Conservation (phyloP, 805 yeast genomes). For the Ogataea methylovora region DNA sequence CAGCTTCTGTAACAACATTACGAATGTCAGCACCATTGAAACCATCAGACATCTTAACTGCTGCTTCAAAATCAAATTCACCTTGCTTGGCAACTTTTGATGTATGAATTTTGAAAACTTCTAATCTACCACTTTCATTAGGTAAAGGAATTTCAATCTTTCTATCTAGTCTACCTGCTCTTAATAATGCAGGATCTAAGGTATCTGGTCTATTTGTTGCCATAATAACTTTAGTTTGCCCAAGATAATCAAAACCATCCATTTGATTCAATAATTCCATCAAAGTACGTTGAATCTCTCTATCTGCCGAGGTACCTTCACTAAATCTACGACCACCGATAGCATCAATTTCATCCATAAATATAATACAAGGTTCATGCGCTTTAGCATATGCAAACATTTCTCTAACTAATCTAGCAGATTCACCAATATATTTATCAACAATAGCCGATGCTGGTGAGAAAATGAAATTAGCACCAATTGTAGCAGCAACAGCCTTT, state of each 20-base stretch:
- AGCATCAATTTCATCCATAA: conserved; percentile 98
- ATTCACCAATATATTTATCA: conserved; percentile 96
- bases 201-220: conserved; percentile 99
- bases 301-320: conserved; percentile 97
- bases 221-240: conserved; percentile 96
- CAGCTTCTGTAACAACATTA: conserved; percentile 97
- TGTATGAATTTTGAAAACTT: conserved; percentile 90
- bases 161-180: conserved; percentile 97
- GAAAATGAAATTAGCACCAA: conserved; percentile 95
- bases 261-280: conserved; percentile 96
- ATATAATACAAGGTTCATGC: conserved; percentile 96
- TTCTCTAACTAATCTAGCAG: conserved; percentile 93
- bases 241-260: conserved; percentile 97
- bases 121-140: conserved; percentile 91
- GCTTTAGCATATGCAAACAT: conserved; percentile 98
- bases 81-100: conserved; percentile 82
- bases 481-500: conserved; percentile 97
- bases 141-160: conserved; percentile 94
- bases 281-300: conserved; percentile 95
- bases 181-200: conserved; percentile 89
- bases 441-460: conserved; percentile 99
- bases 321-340: conserved; percentile 97
- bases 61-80: conserved; percentile 94
- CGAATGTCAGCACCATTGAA: conserved; percentile 98
- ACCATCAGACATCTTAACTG: conserved; percentile 97